Percentiles rank a stretch among this genome's conserved stretches.
Conservation (phyloP, 257 asterid species). For the Schizonepeta tenuifolia region DNA sequence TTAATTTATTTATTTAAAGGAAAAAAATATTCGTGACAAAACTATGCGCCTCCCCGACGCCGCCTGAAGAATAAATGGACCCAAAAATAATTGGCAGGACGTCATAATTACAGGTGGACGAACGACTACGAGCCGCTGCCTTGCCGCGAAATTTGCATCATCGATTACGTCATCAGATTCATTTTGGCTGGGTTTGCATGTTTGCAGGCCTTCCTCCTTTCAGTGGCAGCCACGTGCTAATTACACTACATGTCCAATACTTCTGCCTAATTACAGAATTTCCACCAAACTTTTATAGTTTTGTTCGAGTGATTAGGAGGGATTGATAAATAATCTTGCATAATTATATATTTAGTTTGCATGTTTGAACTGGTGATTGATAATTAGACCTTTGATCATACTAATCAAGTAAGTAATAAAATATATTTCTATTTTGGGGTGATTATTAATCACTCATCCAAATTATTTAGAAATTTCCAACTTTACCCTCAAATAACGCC, state of each 20-base stretch:
- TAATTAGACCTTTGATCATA: no score
- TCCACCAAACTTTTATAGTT: background rate
- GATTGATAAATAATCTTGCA: no score
- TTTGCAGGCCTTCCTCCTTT: slow-evolving; percentile 7
- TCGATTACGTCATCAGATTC: slow-evolving; percentile 23
- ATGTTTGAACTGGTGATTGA: no score
- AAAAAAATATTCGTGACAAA: background rate
- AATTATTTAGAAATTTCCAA: no score
- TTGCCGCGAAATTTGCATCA: slow-evolving; percentile 21
- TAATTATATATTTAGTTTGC: no score
- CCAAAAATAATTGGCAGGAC: background rate
- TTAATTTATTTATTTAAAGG: no score
- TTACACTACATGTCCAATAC: background rate
- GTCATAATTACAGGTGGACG: slow-evolving; percentile 18
- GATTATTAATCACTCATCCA: no score
- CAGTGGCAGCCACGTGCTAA: background rate
- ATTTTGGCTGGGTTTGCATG: slow-evolving; percentile 18
- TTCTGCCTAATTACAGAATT: background rate
- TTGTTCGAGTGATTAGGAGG: no score
- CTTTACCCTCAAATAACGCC: no score
- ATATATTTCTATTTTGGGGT: no score
- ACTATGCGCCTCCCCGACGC: slow-evolving; percentile 4
- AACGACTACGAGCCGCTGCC: slow-evolving; percentile 42
- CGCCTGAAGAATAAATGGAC: background rate
- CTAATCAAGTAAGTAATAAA: no score